Conservation (phyloP, 345 rosid species). For the Nephelium lappaceum region DNA sequence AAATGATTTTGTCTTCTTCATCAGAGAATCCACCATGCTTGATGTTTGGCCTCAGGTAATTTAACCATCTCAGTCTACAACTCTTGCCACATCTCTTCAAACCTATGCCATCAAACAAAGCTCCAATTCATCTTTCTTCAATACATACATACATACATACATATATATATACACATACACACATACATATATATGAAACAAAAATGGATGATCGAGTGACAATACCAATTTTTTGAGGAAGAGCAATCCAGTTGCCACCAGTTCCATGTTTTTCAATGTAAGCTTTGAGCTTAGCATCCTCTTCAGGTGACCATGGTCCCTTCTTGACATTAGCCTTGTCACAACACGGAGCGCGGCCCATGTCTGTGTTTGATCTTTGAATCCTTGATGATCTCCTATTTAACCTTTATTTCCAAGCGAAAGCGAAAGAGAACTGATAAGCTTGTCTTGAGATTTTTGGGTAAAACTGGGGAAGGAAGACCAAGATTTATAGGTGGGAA, state of each 20-base stretch:
- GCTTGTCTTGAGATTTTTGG: slow-evolving; percentile 23
- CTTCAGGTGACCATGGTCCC: slow-evolving; percentile 99
- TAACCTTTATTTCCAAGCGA: slow-evolving; percentile 17
- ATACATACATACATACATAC: background rate
- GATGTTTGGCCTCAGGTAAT: slow-evolving; percentile 93
- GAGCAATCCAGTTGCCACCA: slow-evolving; percentile 98
- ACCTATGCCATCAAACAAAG: slow-evolving; percentile 45
- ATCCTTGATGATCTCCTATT: background rate
- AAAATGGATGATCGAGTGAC: background rate
- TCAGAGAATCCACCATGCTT: slow-evolving; percentile 98
- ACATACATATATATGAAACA: background rate
- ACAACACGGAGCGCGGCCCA: slow-evolving; percentile 99
- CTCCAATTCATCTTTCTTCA: background rate
- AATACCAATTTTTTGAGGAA: slow-evolving; percentile 93
- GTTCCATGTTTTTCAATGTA: slow-evolving; percentile 81
- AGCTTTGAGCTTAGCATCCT: slow-evolving; percentile 89
- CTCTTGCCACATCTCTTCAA: slow-evolving; percentile 97
- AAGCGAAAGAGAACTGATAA: background rate
- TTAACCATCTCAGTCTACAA: slow-evolving; percentile 96
- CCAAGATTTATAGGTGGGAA: slow-evolving; percentile 49
- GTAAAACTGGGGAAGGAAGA: slow-evolving; percentile 29
- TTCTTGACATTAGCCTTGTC: slow-evolving; percentile 92
- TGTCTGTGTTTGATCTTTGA: slow-evolving; percentile 19
- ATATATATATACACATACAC: background rate
- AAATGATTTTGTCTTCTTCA: slow-evolving; percentile 95